Percentiles rank a stretch among this genome's conserved stretches.
phyloP scores from a whole-genome alignment of 2,329 filamentous ascomycete species.

The Colletotrichum viniferum region DNA sequence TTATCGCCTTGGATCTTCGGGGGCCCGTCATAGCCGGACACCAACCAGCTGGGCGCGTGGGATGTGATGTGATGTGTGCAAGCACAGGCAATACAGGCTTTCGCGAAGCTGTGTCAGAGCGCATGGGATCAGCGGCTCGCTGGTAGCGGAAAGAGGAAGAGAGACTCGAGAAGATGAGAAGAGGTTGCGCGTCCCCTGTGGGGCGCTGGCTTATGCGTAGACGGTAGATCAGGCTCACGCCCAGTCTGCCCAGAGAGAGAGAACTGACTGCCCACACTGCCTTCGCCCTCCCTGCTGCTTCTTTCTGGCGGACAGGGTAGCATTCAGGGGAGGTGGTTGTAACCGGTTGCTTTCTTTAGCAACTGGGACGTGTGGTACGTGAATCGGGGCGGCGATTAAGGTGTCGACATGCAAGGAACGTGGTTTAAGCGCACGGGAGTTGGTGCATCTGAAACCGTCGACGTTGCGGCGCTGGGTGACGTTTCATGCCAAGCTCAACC shows the following conservation, averaged over 20 bases:
- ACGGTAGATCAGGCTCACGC: conserved; percentile 8
- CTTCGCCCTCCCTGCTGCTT: background rate
- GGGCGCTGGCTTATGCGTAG: conserved; percentile 18
- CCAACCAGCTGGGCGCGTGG: background rate
- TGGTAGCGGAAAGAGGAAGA: conserved; percentile 3
- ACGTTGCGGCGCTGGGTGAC: conserved; percentile 21
- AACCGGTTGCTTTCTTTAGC: conserved; percentile 18
- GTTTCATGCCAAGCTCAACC: conserved; percentile 18
- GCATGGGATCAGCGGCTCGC: conserved; percentile 10
- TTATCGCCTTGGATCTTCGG: background rate
- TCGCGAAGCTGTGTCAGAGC: conserved; percentile 20
- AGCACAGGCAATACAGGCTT: conserved; percentile 14
- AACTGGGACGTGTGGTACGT: conserved; percentile 13
- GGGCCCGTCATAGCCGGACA: background rate
- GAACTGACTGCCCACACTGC: background rate
- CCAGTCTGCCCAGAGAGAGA: background rate
- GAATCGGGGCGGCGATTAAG: conserved; percentile 15
- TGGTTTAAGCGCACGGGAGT: conserved; percentile 18
- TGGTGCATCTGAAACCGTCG: conserved; percentile 21
- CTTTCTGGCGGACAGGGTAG: background rate
- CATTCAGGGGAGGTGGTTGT: conserved; percentile 15
- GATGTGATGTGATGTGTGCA: background rate
- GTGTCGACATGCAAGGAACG: conserved; percentile 21
- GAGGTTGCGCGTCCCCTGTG: conserved; percentile 22
- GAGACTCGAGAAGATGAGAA: conserved; percentile 4